Percentiles rank a stretch among this genome's conserved stretches.
These are phyloP conservation scores for Ogataea pilisensis DNA, from an alignment of 805 yeast species.

Conservation along the genomic window DNA sequence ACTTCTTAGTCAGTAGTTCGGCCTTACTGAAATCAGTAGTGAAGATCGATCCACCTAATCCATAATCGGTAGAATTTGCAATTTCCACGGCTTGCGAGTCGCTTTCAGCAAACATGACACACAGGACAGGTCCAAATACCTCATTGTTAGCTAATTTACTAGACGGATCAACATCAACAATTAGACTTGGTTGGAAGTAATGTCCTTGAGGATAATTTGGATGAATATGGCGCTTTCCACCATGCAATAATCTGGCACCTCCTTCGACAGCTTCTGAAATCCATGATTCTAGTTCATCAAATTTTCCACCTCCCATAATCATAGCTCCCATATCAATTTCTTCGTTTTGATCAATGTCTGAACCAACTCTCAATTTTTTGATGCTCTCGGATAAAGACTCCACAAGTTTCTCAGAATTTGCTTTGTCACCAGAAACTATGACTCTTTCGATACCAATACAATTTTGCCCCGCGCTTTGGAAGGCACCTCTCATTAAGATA, in stretches of 20 bases:
- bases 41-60: constrained; percentile 89
- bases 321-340: constrained; percentile 96
- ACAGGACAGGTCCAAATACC: constrained; percentile 90
- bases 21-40: constrained; percentile 59
- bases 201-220: constrained; percentile 96
- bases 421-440: constrained; percentile 59
- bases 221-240: constrained; percentile 78
- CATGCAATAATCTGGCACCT: constrained; percentile 79
- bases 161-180: constrained; percentile 71
- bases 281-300: constrained; percentile 60
- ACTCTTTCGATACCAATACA: constrained; percentile 97
- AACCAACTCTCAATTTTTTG: constrained; percentile 67
- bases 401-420: constrained; percentile 61
- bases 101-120: constrained; percentile 66
- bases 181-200: constrained; percentile 85
- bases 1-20: constrained; percentile 54
- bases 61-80: constrained; percentile 84
- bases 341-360: constrained; percentile 86
- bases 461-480: constrained; percentile 96
- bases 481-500: constrained; percentile 87
- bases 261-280: constrained; percentile 67
- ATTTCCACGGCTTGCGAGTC: constrained; percentile 67
- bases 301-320: constrained; percentile 69
- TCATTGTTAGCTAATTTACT: constrained; percentile 86
- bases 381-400: constrained; percentile 55